Conservation (phyloP, 495 filamentous ascomycete species). For the Lasiosphaeria hispida region DNA sequence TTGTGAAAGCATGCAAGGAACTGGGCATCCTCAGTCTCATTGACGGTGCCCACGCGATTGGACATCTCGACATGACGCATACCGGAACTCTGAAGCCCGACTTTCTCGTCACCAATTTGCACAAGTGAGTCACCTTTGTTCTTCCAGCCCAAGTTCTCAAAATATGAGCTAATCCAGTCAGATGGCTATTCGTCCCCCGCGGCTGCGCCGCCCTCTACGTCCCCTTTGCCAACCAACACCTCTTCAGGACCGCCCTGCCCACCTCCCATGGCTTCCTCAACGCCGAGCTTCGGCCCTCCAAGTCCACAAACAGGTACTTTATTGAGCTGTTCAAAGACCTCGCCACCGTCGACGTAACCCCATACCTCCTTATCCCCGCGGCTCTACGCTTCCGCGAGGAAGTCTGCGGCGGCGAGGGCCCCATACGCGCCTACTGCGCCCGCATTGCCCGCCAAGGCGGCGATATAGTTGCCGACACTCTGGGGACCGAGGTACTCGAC, state of each 20-base stretch:
- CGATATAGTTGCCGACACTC: conserved; percentile 49
- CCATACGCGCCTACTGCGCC: conserved; percentile 57
- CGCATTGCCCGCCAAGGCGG: conserved; percentile 58
- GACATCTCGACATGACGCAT: conserved; percentile 63
- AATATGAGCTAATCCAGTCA: not conserved
- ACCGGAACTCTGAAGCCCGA: conserved; percentile 61
- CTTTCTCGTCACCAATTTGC: conserved; percentile 75
- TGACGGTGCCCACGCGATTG: conserved; percentile 74
- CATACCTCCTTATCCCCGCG: conserved; percentile 63
- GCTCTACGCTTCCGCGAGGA: conserved; percentile 62
- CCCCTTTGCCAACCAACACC: conserved; percentile 62
- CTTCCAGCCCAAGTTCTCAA: not conserved
- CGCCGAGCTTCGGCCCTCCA: conserved; percentile 12
- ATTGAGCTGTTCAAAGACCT: conserved; percentile 66
- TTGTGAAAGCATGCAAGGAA: conserved; percentile 60
- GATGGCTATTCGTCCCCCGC: conserved; percentile 77
- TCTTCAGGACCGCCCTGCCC: conserved; percentile 68
- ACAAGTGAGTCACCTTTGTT: conserved; percentile 49
- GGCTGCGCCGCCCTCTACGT: conserved; percentile 73
- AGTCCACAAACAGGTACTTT: conserved; percentile 41
- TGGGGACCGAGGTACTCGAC: conserved; percentile 69
- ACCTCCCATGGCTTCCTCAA: conserved; percentile 57
- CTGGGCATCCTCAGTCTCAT: conserved; percentile 56
- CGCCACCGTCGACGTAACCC: conserved; percentile 65
- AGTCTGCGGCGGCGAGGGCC: conserved; percentile 70